Evolutionary conservation across 1,284 basidiomycete species (phyloP).

Genomic region (Gomphus sp.): DNA sequence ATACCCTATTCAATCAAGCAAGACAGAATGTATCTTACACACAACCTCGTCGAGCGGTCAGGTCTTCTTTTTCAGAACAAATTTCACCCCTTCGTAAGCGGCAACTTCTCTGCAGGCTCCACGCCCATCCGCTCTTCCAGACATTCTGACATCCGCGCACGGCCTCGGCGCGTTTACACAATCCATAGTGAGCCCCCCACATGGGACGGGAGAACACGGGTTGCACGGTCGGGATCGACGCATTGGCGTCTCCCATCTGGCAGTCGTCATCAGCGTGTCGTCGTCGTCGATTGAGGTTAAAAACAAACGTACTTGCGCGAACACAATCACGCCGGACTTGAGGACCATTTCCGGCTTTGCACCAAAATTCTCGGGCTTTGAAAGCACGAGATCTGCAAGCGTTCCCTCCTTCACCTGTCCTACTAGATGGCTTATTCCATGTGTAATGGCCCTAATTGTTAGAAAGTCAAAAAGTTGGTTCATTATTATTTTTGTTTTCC

Average conservation of each 20-base stretch:
- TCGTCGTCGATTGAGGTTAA: not conserved
- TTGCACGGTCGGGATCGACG: slow-evolving; percentile 89
- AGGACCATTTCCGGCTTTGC: slow-evolving; percentile 87
- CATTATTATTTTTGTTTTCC: too few relatives aligned
- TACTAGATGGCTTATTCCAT: slow-evolving; percentile 84
- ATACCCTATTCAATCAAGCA: not conserved
- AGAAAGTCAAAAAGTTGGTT: too few relatives aligned
- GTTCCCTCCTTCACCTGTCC: slow-evolving; percentile 80
- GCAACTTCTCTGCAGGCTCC: slow-evolving; percentile 62
- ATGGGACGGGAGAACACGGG: slow-evolving; percentile 80
- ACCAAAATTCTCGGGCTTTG: slow-evolving; percentile 92
- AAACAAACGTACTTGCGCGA: slow-evolving; percentile 51
- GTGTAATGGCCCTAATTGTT: slow-evolving; percentile 89
- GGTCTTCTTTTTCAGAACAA: slow-evolving; percentile 47
- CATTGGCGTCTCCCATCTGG: slow-evolving; percentile 91
- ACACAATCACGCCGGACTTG: slow-evolving; percentile 91
- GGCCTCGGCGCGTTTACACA: slow-evolving; percentile 68
- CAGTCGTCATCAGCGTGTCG: not conserved
- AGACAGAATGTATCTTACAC: too few relatives aligned
- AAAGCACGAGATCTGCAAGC: slow-evolving; percentile 90
- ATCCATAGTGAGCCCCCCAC: slow-evolving; percentile 81
- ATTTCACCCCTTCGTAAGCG: slow-evolving; percentile 67
- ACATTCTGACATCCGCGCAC: slow-evolving; percentile 74
- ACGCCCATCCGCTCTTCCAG: slow-evolving; percentile 72
- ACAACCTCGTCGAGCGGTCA: too few relatives aligned